Percentiles rank a stretch among this genome's conserved stretches.
phyloP scores from a whole-genome alignment of 2,329 filamentous ascomycete genomes.

The Talaromyces rugulosus region DNA sequence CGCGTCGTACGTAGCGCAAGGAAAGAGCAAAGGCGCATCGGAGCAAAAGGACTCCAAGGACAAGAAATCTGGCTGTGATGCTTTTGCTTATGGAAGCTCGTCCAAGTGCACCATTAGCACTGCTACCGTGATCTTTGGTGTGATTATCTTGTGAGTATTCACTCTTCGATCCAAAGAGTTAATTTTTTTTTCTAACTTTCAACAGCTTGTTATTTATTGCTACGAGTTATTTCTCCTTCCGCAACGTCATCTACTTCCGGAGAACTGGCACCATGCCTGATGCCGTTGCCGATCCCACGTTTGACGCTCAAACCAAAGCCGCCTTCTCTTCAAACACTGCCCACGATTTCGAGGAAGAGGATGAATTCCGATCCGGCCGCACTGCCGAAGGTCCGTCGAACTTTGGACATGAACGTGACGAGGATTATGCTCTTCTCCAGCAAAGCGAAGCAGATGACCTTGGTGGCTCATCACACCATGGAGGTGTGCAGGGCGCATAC shows the following conservation, averaged over 20 bases:
- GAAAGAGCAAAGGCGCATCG: slow-evolving; percentile 48
- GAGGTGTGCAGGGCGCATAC: slow-evolving; percentile 35
- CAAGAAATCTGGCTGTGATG: slow-evolving; percentile 47
- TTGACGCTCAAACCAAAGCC: slow-evolving; percentile 47
- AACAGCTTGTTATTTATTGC: slow-evolving; percentile 50
- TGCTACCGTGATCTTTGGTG: slow-evolving; percentile 53
- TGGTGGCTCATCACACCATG: slow-evolving; percentile 30
- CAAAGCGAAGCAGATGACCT: slow-evolving; percentile 43
- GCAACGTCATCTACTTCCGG: slow-evolving; percentile 54
- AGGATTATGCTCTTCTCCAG: slow-evolving; percentile 51
- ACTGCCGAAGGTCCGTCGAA: slow-evolving; percentile 34
- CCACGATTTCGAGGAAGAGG: slow-evolving; percentile 43
- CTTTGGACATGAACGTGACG: slow-evolving; percentile 40
- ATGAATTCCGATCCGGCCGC: slow-evolving; percentile 40
- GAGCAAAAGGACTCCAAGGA: slow-evolving; percentile 30
- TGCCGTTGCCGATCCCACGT: slow-evolving; percentile 40
- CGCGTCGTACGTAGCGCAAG: slow-evolving; percentile 53
- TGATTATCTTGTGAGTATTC: slow-evolving; percentile 51
- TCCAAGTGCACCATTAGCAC: slow-evolving; percentile 55
- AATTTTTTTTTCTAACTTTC: not conserved
- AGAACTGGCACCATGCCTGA: slow-evolving; percentile 53
- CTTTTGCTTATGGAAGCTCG: slow-evolving; percentile 52
- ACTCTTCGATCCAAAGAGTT: not conserved
- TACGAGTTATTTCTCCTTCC: slow-evolving; percentile 51
- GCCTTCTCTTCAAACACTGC: slow-evolving; percentile 45